Evolutionary conservation across 2,329 filamentous ascomycete species (phyloP), one percentile per base, ranked within the genome.

Genomic region (Dactylellina cionopaga): DNA sequence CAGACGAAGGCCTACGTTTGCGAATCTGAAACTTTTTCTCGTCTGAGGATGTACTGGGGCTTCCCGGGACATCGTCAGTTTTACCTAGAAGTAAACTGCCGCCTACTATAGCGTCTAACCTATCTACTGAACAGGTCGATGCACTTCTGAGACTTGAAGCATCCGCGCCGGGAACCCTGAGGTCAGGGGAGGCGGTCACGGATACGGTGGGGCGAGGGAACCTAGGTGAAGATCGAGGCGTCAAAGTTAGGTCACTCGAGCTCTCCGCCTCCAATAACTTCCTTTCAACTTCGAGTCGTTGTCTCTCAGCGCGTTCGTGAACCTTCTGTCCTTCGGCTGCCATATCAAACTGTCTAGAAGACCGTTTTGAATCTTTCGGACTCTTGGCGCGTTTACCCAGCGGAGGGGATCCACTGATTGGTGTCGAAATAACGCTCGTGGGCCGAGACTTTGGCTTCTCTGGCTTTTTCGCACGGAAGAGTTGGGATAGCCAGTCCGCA

Each of bases 271-370:
- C 68, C 59, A 65, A 55, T 15, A 72, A 31, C 22, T 72, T 72
- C 19, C 68, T 44, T 35, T 72, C 68, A 29, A 72, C 59, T 22
- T 72, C 59, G 1, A 72, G 15, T 35, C 68, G 49, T 39, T 72
- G 68, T 22, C 68, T 49, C 37, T 72, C 68, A n/a, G 68, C 68
- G n/a, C 68, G 68, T 11, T 72, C 68, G 4, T 72, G 68, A 7
- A 72, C 59, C n/a, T 37, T 52, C n/a, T 51, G 68, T 3, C 46
- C 59, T 27, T 72, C 59, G 24, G 43, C 46, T n/a, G 68, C 47
- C 9, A 72, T n/a, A 29, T 72, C 68, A 11, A 52, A 33, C 1
- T 44, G 15, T 19, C 51, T 63, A 7, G 68, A 64, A 19, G 59
- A 51, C 27, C 52, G 58, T 39, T 46, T 72, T 19, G 59, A 44